Evolutionary conservation across 1,139 yeast genomes (phyloP).

Genomic region (Protomyces gravidus): DNA sequence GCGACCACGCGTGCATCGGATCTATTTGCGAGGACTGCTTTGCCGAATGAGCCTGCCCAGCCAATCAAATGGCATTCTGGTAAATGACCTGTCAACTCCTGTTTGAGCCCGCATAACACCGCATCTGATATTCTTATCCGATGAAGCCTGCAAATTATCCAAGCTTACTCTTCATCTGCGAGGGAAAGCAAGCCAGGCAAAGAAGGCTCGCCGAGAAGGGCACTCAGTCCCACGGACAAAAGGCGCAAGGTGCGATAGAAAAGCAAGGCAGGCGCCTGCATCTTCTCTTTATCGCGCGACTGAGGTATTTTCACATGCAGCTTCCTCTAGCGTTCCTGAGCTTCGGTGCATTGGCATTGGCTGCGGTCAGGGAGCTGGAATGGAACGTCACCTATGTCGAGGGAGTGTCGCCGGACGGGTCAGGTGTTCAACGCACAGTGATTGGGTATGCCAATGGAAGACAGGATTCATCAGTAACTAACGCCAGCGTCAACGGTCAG

Average conservation of each 20-base stretch:
- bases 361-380: conserved; percentile 61
- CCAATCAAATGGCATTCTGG: neutral
- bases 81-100: neutral
- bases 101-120: too few relatives aligned
- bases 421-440: conserved; percentile 52
- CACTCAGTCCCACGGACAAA: too few relatives aligned
- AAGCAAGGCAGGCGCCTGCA: too few relatives aligned
- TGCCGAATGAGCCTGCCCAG: neutral
- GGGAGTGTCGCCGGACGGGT: conserved; percentile 71
- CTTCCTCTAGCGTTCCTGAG: neutral
- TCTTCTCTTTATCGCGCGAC: too few relatives aligned
- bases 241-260: too few relatives aligned
- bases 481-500: conserved; percentile 35
- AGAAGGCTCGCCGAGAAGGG: too few relatives aligned
- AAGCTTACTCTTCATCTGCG: too few relatives aligned
- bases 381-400: conserved; percentile 69
- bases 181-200: too few relatives aligned
- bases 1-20: too few relatives aligned
- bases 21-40: neutral
- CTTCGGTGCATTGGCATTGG: conserved; percentile 37
- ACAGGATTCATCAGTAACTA: neutral
- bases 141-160: too few relatives aligned
- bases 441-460: conserved; percentile 78
- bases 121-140: too few relatives aligned
- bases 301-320: neutral